These are phyloP conservation scores for Paraphoma sp. DNA, from an alignment of 2,329 filamentous ascomycete species.

Conservation along the genomic window DNA sequence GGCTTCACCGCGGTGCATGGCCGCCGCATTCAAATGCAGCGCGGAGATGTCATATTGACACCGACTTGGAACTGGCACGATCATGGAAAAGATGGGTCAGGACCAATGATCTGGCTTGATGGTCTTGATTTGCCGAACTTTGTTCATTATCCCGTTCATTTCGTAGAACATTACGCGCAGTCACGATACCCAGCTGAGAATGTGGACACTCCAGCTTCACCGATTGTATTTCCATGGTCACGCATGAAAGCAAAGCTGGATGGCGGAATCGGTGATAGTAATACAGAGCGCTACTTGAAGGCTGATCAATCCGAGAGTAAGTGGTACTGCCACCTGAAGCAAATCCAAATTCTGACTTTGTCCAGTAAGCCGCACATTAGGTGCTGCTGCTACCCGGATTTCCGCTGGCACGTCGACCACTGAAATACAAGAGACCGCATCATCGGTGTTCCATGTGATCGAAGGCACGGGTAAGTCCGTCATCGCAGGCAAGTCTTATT, in stretches of 20 bases:
- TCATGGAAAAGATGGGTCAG: constrained; percentile 63
- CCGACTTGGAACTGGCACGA: constrained; percentile 65
- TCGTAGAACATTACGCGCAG: constrained; percentile 59
- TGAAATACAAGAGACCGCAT: constrained; percentile 56
- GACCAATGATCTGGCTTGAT: constrained; percentile 65
- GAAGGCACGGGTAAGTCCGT: constrained; percentile 53
- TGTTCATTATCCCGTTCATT: constrained; percentile 59
- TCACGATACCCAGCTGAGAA: constrained; percentile 58
- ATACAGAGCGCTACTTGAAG: constrained; percentile 42
- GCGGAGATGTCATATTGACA: constrained; percentile 64
- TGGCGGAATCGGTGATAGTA: constrained; percentile 34
- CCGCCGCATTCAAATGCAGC: constrained; percentile 57
- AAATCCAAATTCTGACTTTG: constrained; percentile 4
- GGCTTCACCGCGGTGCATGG: constrained; percentile 67
- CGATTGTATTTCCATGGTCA: constrained; percentile 59
- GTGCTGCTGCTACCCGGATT: constrained; percentile 57
- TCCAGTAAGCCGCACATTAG: constrained; percentile 56
- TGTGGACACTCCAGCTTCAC: constrained; percentile 49
- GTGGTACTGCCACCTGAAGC: background rate
- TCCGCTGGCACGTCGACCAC: constrained; percentile 47
- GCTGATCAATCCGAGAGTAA: constrained; percentile 45
- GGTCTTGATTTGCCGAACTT: constrained; percentile 62
- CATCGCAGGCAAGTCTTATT: constrained; percentile 48
- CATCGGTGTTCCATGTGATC: constrained; percentile 62
- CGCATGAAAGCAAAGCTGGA: constrained; percentile 56